These are phyloP conservation scores for Linderniella brevidens DNA, from an alignment of 257 asterid genomes.

Conservation along the genomic window DNA sequence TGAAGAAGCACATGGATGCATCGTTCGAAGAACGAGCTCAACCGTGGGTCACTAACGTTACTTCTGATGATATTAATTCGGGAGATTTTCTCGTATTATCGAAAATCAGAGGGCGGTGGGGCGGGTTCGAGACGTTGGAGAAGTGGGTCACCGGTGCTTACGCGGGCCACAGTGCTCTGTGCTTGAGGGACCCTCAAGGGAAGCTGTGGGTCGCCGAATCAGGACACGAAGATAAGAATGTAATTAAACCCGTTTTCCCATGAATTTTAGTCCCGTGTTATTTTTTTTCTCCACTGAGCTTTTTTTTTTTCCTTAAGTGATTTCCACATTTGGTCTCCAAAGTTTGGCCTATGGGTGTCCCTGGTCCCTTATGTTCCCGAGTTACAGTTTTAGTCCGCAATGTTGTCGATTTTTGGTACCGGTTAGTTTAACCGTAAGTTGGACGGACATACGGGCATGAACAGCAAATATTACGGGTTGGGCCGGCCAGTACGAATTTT, in stretches of 20 bases:
- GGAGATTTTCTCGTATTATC: constrained; percentile 78
- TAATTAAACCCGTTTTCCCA: neutral
- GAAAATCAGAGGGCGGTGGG: constrained; percentile 80
- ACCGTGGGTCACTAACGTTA: constrained; percentile 65
- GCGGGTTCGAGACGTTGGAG: constrained; percentile 83
- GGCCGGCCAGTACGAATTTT: too few species aligned
- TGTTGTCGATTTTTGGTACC: too few species aligned
- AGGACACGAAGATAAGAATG: constrained; percentile 55
- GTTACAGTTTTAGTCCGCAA: too few species aligned
- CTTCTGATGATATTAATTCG: constrained; percentile 53
- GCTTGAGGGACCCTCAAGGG: constrained; percentile 65
- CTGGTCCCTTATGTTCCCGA: too few species aligned
- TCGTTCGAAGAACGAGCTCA: constrained; percentile 62
- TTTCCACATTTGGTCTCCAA: too few species aligned
- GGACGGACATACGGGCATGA: too few species aligned
- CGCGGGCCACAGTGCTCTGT: constrained; percentile 84
- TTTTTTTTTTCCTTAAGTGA: too few species aligned
- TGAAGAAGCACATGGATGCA: constrained; percentile 76
- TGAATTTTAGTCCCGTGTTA: neutral
- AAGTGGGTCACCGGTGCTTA: constrained; percentile 84
- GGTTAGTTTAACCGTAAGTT: too few species aligned
- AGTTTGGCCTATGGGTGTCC: too few species aligned
- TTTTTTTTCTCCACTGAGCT: neutral
- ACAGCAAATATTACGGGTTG: too few species aligned
- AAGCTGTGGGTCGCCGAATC: constrained; percentile 90